These are phyloP conservation scores for Athelia psychrophila DNA, from an alignment of 1,284 basidiomycete species.

Conservation along the genomic window DNA sequence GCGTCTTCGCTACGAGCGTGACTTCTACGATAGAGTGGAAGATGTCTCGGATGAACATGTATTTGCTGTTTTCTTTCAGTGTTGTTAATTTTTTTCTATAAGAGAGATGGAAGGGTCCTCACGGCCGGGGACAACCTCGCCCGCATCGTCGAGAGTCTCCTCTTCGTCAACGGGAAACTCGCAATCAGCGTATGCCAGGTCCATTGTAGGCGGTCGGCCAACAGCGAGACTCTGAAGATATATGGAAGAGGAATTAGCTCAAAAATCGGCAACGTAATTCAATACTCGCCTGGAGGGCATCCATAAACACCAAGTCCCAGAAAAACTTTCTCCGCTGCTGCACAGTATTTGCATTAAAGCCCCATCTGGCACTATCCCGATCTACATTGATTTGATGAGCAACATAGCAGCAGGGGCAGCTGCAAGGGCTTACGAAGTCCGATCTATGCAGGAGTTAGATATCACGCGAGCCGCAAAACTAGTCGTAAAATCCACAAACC, in stretches of 20 bases:
- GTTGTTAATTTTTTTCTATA: background rate
- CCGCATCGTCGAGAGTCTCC: background rate
- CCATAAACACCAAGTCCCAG: conserved; percentile 16
- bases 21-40: conserved; percentile 5
- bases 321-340: conserved; percentile 17
- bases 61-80: background rate
- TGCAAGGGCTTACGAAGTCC: no score
- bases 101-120: background rate
- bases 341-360: conserved; percentile 10
- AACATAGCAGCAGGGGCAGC: no score
- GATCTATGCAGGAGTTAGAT: no score
- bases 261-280: background rate
- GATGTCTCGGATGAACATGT: background rate
- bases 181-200: background rate
- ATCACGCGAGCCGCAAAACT: background rate
- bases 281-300: conserved; percentile 1
- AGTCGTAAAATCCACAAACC: conserved; percentile 4
- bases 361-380: conserved; percentile 21
- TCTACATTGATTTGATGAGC: conserved; percentile 5
- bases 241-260: background rate
- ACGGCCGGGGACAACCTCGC: background rate
- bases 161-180: conserved; percentile 2
- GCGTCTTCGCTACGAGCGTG: conserved; percentile 5
- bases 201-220: background rate
- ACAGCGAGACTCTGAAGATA: background rate